A percentile compares a stretch with the other conserved stretches of the same genome.
These are phyloP conservation scores for Mucor plumbeus DNA, from an alignment of 371 early-diverging fungal genomes.

Conservation along the genomic window DNA sequence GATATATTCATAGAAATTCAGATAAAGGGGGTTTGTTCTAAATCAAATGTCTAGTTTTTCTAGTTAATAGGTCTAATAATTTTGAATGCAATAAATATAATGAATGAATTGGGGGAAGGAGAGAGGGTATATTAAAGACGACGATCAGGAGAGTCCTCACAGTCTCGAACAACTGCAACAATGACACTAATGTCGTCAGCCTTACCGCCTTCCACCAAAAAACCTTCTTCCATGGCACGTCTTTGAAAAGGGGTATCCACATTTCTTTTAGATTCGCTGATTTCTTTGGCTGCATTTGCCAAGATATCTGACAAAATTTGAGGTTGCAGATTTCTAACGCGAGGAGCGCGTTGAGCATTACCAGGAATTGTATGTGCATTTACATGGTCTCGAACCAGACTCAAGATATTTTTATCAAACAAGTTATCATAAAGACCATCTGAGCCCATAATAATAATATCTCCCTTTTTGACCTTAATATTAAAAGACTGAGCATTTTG, in stretches of 20 bases:
- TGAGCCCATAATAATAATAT: constrained; percentile 77
- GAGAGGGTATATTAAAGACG: constrained; percentile 10
- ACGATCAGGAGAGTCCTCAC: constrained; percentile 63
- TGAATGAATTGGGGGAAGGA: not conserved
- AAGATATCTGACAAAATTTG: constrained; percentile 78
- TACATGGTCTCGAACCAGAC: constrained; percentile 68
- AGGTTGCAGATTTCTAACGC: constrained; percentile 64
- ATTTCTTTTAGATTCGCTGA: constrained; percentile 79
- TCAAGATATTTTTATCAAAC: constrained; percentile 81
- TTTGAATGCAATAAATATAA: not conserved
- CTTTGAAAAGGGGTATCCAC: constrained; percentile 87
- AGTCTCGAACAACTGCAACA: constrained; percentile 72
- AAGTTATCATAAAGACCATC: constrained; percentile 87
- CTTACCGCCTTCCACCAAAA: constrained; percentile 80
- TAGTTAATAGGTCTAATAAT: not conserved
- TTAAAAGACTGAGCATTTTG: constrained; percentile 74
- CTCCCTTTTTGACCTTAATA: constrained; percentile 80
- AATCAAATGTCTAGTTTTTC: no score
- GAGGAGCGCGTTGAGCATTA: constrained; percentile 43
- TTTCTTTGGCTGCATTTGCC: constrained; percentile 74
- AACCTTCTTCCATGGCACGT: constrained; percentile 78
- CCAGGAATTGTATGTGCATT: constrained; percentile 61
- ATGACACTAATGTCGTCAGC: constrained; percentile 85
- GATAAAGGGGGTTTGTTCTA: no score
- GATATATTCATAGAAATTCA: no score